Percentiles rank a stretch among this genome's conserved stretches.
Evolutionary conservation across 768 basidiomycete genomes (phyloP).

Genomic region (Psilocybe cubensis): DNA sequence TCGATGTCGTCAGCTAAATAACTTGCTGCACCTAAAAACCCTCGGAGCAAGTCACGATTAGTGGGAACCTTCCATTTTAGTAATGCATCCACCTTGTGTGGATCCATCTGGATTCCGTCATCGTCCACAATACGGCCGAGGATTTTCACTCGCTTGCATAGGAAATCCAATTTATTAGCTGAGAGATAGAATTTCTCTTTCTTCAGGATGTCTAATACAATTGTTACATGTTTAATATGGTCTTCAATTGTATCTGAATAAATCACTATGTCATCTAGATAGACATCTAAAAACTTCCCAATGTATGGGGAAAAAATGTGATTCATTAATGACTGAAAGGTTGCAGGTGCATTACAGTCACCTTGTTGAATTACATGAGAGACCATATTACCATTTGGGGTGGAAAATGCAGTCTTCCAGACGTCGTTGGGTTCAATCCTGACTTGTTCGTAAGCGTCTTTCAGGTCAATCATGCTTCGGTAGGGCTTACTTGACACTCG

Average conservation of each 20-base stretch:
- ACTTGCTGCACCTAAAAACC: constrained; percentile 28
- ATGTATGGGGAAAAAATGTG: constrained; percentile 38
- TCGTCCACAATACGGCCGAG: constrained; percentile 29
- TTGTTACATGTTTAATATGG: constrained; percentile 33
- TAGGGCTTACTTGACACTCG: constrained; percentile 21
- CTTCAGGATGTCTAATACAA: constrained; percentile 33
- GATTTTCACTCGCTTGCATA: constrained; percentile 29
- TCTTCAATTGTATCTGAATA: constrained; percentile 40
- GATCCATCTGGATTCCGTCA: constrained; percentile 41
- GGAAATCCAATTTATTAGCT: too few species aligned
- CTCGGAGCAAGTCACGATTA: constrained; percentile 29
- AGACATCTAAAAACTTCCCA: constrained; percentile 42
- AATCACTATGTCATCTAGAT: constrained; percentile 36
- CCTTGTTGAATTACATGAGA: constrained; percentile 39
- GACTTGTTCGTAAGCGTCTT: constrained; percentile 42
- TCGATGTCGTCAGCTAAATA: constrained; percentile 33
- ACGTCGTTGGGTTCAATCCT: constrained; percentile 32
- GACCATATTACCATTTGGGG: constrained; percentile 46
- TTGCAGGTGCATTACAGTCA: constrained; percentile 41
- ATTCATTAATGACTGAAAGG: constrained; percentile 48
- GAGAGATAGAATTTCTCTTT: constrained; percentile 37
- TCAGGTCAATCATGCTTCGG: constrained; percentile 34
- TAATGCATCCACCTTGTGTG: constrained; percentile 39
- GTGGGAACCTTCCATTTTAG: constrained; percentile 34
- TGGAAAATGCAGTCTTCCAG: constrained; percentile 28